phyloP scores from a whole-genome alignment of 2,329 filamentous ascomycete genomes.

The Myriosclerotinia curreyana region DNA sequence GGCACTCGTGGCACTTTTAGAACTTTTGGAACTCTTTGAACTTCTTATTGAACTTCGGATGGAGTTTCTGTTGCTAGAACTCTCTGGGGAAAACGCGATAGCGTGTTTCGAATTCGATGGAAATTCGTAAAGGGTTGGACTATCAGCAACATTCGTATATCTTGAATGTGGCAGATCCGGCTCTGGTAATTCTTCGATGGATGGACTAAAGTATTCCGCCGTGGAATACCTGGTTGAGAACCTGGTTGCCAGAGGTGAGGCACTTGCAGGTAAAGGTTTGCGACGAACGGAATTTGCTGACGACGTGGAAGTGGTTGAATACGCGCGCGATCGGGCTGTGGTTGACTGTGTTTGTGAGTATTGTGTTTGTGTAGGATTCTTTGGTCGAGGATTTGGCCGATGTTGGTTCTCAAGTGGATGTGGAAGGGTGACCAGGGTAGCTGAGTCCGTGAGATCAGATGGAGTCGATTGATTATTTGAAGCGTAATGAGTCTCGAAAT shows the following conservation, averaged over 20 bases:
- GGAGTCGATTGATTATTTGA: slow-evolving; percentile 28
- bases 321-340: slow-evolving; percentile 31
- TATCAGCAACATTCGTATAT: slow-evolving; percentile 53
- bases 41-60: slow-evolving; percentile 20
- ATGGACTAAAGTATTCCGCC: slow-evolving; percentile 40
- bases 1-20: not conserved
- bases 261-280: slow-evolving; percentile 58
- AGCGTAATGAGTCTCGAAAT: slow-evolving; percentile 37
- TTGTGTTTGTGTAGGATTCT: slow-evolving; percentile 19
- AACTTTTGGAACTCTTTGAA: not conserved
- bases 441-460: slow-evolving; percentile 31
- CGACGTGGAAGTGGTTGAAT: slow-evolving; percentile 31
- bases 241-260: slow-evolving; percentile 50
- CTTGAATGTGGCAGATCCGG: slow-evolving; percentile 54
- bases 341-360: slow-evolving; percentile 22
- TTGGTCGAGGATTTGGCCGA: slow-evolving; percentile 23
- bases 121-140: slow-evolving; percentile 61
- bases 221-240: slow-evolving; percentile 51
- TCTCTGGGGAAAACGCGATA: slow-evolving; percentile 16
- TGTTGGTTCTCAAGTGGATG: slow-evolving; percentile 24
- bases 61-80: slow-evolving; percentile 14
- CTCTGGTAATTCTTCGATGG: slow-evolving; percentile 44
- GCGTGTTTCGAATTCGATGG: slow-evolving; percentile 36
- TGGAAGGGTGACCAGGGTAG: slow-evolving; percentile 24
- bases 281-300: slow-evolving; percentile 46